phyloP scores from a whole-genome alignment of 495 filamentous ascomycete genomes.

The Tuber umbilicatum region DNA sequence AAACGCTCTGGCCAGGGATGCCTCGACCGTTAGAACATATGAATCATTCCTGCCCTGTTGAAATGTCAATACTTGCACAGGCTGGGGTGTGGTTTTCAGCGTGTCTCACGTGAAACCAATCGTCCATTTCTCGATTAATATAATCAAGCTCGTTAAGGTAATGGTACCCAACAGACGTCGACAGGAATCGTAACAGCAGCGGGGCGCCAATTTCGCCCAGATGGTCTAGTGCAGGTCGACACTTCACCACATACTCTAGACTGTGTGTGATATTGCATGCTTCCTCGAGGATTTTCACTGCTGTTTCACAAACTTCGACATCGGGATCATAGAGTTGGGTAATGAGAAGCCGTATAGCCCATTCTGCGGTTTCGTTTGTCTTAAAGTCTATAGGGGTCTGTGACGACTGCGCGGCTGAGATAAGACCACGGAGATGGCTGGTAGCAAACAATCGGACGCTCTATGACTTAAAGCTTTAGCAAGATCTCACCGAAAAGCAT shows the following conservation, averaged over 20 bases:
- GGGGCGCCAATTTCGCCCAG: constrained; percentile 95
- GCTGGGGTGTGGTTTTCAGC: neutral
- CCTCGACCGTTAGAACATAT: constrained; percentile 92
- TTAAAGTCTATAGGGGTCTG: constrained; percentile 19
- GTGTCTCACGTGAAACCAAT: constrained; percentile 70
- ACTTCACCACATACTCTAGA: constrained; percentile 92
- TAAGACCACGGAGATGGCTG: constrained; percentile 41
- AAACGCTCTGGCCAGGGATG: constrained; percentile 84
- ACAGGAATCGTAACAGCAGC: constrained; percentile 79
- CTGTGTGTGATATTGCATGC: constrained; percentile 85
- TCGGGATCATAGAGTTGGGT: constrained; percentile 96
- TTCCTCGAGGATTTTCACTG: constrained; percentile 94
- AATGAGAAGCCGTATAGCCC: constrained; percentile 93
- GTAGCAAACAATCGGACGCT: constrained; percentile 39
- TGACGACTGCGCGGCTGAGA: constrained; percentile 28
- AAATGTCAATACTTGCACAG: constrained; percentile 14
- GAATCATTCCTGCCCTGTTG: constrained; percentile 76
- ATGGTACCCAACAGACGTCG: constrained; percentile 92
- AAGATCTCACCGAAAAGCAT: neutral
- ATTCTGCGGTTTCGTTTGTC: constrained; percentile 58
- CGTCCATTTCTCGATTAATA: constrained; percentile 98
- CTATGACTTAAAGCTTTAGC: constrained; percentile 26
- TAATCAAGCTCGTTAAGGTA: constrained; percentile 96
- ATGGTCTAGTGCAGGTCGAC: constrained; percentile 90
- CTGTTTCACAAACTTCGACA: constrained; percentile 88